These are phyloP conservation scores for Priceomyces melissophilus DNA, from an alignment of 805 yeast species.

Conservation along the genomic window DNA sequence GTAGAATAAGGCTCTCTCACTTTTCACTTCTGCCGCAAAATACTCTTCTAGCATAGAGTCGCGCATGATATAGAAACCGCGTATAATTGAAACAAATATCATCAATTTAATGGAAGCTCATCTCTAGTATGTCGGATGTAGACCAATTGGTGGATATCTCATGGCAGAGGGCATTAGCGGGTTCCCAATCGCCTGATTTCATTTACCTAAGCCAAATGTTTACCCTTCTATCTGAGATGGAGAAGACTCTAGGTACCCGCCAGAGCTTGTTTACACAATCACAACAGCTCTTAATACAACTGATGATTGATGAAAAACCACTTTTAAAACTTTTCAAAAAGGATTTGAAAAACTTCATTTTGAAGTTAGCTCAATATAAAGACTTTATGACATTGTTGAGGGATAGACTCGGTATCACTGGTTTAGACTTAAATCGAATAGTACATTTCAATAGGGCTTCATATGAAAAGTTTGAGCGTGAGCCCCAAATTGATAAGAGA, in stretches of 20 bases:
- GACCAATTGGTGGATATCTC: constrained; percentile 19
- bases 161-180: constrained; percentile 15
- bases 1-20: too few relatives aligned
- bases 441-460: background rate
- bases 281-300: constrained; percentile 13
- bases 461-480: background rate
- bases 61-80: too few relatives aligned
- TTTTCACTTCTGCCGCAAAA: too few relatives aligned
- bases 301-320: constrained; percentile 17
- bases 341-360: constrained; percentile 22
- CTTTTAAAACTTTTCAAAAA: constrained; percentile 17
- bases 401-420: constrained; percentile 17
- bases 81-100: too few relatives aligned
- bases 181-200: constrained; percentile 10
- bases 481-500: background rate
- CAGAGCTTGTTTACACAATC: constrained; percentile 15
- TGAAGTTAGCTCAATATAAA: constrained; percentile 18
- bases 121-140: background rate
- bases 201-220: constrained; percentile 21
- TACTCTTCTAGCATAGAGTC: too few relatives aligned
- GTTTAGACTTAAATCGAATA: constrained; percentile 5
- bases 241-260: constrained; percentile 12
- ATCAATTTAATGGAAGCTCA: too few relatives aligned
- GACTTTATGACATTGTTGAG: constrained; percentile 18
- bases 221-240: constrained; percentile 19